Evolutionary conservation across 202 grass and related monocot genomes (phyloP).

Genomic region (Setaria viridis): DNA sequence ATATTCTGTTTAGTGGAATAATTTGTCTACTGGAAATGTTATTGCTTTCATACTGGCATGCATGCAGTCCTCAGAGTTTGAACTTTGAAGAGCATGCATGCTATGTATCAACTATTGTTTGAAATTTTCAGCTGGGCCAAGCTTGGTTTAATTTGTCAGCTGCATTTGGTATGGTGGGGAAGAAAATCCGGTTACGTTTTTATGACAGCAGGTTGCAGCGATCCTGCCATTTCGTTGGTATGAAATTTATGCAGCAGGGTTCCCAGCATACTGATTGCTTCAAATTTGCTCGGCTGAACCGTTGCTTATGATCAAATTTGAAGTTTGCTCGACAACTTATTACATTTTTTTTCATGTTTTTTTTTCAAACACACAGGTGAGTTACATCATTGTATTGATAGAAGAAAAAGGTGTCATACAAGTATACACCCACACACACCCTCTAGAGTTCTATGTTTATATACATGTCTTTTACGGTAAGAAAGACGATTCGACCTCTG

Average conservation of each 20-base stretch:
- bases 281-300: neutral
- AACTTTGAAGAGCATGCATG: neutral
- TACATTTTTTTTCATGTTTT: neutral
- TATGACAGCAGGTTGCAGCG: neutral
- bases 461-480: too few relatives aligned
- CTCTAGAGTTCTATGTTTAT: too few relatives aligned
- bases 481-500: too few relatives aligned
- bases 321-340: neutral
- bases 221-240: conserved; percentile 30
- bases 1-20: neutral
- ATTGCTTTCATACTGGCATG: conserved; percentile 5
- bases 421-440: too few relatives aligned
- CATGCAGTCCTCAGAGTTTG: neutral
- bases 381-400: too few relatives aligned
- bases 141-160: neutral
- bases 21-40: neutral
- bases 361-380: too few relatives aligned
- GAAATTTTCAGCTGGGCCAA: conserved; percentile 10
- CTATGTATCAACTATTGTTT: neutral
- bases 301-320: neutral
- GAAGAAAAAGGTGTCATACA: too few relatives aligned
- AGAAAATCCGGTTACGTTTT: neutral
- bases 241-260: neutral
- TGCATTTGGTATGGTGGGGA: neutral
- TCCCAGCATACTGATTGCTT: neutral